A percentile compares a stretch with the other conserved stretches of the same genome.
Evolutionary conservation across 179 eudicot genomes (phyloP).

Genomic region (Silene coronaria): DNA sequence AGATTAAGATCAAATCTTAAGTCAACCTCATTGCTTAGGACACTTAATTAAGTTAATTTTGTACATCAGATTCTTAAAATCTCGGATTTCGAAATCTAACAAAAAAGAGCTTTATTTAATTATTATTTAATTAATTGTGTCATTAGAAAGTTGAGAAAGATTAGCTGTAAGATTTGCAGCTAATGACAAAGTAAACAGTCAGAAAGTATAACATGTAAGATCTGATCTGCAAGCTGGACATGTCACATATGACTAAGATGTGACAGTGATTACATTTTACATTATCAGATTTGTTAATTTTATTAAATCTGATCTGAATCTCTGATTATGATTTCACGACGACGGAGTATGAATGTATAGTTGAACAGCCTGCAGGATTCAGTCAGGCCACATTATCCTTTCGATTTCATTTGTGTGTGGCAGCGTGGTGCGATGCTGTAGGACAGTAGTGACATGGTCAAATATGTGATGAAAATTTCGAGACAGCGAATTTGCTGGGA

Average conservation of each 20-base stretch:
- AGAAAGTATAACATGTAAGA: background rate
- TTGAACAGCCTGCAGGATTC: too few relatives aligned
- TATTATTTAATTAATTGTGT: too few relatives aligned
- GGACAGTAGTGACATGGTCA: too few relatives aligned
- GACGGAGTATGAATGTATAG: too few relatives aligned
- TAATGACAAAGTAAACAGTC: background rate
- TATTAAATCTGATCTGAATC: too few relatives aligned
- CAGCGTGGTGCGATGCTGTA: too few relatives aligned
- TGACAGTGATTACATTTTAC: background rate
- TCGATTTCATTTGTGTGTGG: too few relatives aligned
- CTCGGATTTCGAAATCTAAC: background rate
- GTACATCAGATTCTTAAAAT: slow-evolving; percentile 10
- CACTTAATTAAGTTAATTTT: background rate
- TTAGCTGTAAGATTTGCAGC: background rate
- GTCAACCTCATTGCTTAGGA: slow-evolving; percentile 1
- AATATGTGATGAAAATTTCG: too few relatives aligned
- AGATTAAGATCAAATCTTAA: slow-evolving; percentile 12
- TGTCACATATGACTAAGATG: background rate
- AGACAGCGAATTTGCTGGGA: too few relatives aligned
- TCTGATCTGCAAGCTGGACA: background rate
- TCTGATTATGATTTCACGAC: too few relatives aligned
- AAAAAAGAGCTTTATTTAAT: background rate
- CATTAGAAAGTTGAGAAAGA: too few relatives aligned
- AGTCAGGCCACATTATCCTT: too few relatives aligned
- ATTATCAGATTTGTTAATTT: background rate